phyloP scores from a whole-genome alignment of 2,329 filamentous ascomycete species.

The Zelopaecilomyces penicillatus region DNA sequence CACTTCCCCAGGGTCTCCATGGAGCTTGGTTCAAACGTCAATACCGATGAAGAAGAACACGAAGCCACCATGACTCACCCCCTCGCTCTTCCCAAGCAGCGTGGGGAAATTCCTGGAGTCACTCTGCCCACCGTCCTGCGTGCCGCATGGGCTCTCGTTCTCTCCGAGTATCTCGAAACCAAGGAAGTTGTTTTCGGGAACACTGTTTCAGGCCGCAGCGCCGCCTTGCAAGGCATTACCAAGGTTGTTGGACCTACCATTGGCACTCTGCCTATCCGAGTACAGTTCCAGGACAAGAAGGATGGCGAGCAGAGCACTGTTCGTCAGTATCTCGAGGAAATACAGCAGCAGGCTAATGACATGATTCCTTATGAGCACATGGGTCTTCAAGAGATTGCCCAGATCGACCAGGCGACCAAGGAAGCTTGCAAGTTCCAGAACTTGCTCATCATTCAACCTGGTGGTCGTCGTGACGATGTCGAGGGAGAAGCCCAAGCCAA shows the following conservation, averaged over 20 bases:
- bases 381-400: slow-evolving; percentile 1
- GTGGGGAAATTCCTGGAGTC: not conserved
- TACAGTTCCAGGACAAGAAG: not conserved
- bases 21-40: no score
- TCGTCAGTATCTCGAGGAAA: not conserved
- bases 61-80: no score
- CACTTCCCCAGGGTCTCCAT: not conserved
- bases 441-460: slow-evolving; percentile 1
- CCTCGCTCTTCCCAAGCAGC: no score
- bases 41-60: not conserved
- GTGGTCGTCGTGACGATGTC: not conserved
- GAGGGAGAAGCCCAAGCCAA: not conserved
- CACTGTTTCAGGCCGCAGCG: slow-evolving; percentile 13
- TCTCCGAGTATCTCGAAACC: slow-evolving; percentile 25
- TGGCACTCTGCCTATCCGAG: slow-evolving; percentile 14
- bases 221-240: slow-evolving; percentile 12
- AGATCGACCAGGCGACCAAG: not conserved
- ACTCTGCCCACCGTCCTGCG: slow-evolving; percentile 5
- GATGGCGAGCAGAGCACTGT: no score
- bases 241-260: slow-evolving; percentile 16
- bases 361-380: slow-evolving; percentile 2
- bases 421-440: slow-evolving; percentile 1
- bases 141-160: slow-evolving; percentile 19
- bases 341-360: not conserved
- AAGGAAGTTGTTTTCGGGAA: slow-evolving; percentile 17